These are phyloP conservation scores for Meyerozyma athensensis DNA, from an alignment of 1,139 yeast genomes.

Conservation along the genomic window DNA sequence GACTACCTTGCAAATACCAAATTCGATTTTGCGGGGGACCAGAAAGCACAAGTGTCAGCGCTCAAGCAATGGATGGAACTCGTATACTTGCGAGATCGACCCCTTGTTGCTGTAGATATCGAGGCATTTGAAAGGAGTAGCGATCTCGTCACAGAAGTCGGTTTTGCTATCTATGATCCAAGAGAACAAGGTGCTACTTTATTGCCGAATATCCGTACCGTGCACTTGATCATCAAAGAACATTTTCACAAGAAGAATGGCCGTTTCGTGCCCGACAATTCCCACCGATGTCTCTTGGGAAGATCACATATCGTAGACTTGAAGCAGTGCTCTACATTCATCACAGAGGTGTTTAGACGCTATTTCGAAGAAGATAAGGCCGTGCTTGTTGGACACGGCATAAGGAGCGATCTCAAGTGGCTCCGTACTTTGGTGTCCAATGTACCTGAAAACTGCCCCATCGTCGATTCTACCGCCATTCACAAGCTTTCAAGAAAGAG, in stretches of 20 bases:
- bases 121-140: constrained; percentile 59
- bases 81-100: background rate
- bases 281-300: constrained; percentile 16
- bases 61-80: background rate
- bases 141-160: constrained; percentile 57
- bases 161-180: constrained; percentile 65
- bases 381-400: constrained; percentile 61
- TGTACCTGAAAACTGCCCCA: constrained; percentile 31
- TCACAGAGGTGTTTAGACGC: constrained; percentile 39
- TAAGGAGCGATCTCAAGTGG: constrained; percentile 59
- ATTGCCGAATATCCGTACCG: constrained; percentile 41
- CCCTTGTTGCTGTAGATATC: constrained; percentile 53
- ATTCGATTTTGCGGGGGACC: background rate
- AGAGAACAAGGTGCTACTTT: constrained; percentile 33
- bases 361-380: constrained; percentile 21
- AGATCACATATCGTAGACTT: constrained; percentile 40
- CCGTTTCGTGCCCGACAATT: constrained; percentile 58
- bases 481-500: constrained; percentile 13
- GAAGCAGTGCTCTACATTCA: constrained; percentile 30
- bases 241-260: constrained; percentile 46
- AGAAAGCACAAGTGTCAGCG: background rate
- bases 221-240: constrained; percentile 59
- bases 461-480: constrained; percentile 35
- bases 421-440: constrained; percentile 42
- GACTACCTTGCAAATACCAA: background rate